phyloP scores from a whole-genome alignment of 768 basidiomycete species.

The Psilocybe tampanensis region DNA sequence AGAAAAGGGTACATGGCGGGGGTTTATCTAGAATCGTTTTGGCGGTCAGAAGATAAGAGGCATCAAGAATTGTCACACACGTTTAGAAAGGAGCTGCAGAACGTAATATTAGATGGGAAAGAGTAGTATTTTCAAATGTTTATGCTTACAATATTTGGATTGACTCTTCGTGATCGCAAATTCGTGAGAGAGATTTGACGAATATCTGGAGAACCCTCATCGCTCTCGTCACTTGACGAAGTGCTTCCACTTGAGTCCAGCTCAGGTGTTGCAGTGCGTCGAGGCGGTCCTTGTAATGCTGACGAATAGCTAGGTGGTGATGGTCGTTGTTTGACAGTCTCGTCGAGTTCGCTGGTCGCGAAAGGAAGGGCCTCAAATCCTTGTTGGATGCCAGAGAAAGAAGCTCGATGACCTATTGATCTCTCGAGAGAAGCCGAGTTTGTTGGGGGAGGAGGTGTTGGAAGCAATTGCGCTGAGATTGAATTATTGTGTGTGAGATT shows the following conservation, averaged over 20 bases:
- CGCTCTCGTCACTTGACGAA: slow-evolving; percentile 47
- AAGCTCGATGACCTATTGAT: slow-evolving; percentile 8
- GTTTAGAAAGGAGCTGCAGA: slow-evolving; percentile 58
- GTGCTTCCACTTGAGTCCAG: slow-evolving; percentile 46
- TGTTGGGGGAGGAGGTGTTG: slow-evolving; percentile 11
- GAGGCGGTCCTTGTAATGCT: slow-evolving; percentile 33
- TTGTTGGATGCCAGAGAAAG: slow-evolving; percentile 16
- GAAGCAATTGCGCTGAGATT: slow-evolving; percentile 6
- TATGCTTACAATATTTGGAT: slow-evolving; percentile 52
- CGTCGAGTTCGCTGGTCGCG: slow-evolving; percentile 23
- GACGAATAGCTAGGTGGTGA: slow-evolving; percentile 44
- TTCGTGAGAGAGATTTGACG: slow-evolving; percentile 31
- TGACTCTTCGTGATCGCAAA: slow-evolving; percentile 44
- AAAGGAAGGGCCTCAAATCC: slow-evolving; percentile 29
- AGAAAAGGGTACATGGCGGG: slow-evolving; percentile 69
- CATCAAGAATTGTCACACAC: slow-evolving; percentile 38
- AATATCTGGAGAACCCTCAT: slow-evolving; percentile 31
- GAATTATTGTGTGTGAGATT: slow-evolving; percentile 11
- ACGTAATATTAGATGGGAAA: slow-evolving; percentile 22
- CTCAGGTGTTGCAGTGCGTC: slow-evolving; percentile 36
- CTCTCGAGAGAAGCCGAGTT: slow-evolving; percentile 7
- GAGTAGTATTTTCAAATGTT: slow-evolving; percentile 9
- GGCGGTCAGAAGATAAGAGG: slow-evolving; percentile 17
- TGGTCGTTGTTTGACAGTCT: slow-evolving; percentile 21
- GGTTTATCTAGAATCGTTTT: slow-evolving; percentile 49